Base-by-base conservation (phyloP, 257 asterid species). In the Galeopsis tetrahit region DNA sequence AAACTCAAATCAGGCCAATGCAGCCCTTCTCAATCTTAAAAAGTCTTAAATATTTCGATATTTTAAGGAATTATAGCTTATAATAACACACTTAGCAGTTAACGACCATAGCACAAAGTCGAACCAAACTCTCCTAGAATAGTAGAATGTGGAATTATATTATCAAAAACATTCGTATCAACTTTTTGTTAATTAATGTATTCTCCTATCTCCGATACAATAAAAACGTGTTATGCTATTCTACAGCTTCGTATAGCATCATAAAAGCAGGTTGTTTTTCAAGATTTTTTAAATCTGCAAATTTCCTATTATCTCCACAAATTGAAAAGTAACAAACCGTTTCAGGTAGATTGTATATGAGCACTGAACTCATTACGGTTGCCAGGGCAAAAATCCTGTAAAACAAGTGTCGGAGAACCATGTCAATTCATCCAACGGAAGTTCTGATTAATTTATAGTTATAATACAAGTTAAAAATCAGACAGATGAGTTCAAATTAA, bases 361-460 rank as follows among this genome's bases (percentile, higher is more conserved):
- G 97, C 79, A 95, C 97, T 10, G 99, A 95, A 71, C 99, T 95
- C 91, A 95, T 82, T 35, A 92, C 95, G 64, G 98, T 88, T 74
- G 99, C 97, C 81, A 95, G 83, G 66, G 98, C 93, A 72, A 93
- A 93, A 72, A 93, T 90, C 88, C 98, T 93, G 91, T 35, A 79
- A 65, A 81, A 72, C 53, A 75, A 59, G 35, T 9, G 69, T 13
- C 2, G 3, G 31, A 21, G 68, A 71, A 62, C 70, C 52, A 73
- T 63, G 68, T 68, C 68, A 68, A 63, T 65, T 58, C 10, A 17
- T 42, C 63, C 6, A 34, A 75, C n/a, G 60, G 33, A 42, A 38
- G 34, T 67, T 46, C 1, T 13, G 38, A 51, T 31, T 61, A 42
- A 34, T 31, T 15, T 52, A 13, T 14, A 53, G 17, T 48, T 14